A percentile compares a stretch with the other conserved stretches of the same genome.
phyloP scores from a whole-genome alignment of 1,284 basidiomycete genomes.

The Ustilago bromivora region DNA sequence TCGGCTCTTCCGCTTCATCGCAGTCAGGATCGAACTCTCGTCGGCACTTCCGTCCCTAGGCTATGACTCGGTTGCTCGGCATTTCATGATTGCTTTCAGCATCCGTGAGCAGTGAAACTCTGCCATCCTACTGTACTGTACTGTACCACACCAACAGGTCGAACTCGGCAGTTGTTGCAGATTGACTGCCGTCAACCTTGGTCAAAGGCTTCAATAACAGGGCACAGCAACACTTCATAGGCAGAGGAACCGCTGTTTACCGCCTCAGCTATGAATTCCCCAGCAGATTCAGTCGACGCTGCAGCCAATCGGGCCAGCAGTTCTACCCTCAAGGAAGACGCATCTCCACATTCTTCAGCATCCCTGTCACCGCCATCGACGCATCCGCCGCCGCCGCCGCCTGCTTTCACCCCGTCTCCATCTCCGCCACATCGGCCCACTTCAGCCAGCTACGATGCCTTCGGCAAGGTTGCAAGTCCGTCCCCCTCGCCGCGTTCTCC shows the following conservation, averaged over 20 bases:
- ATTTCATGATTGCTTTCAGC: conserved; percentile 9
- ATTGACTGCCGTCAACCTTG: not conserved
- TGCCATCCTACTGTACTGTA: not conserved
- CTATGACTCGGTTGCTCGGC: conserved; percentile 14
- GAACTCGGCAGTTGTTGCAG: not conserved
- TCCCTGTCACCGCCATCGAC: conserved; percentile 30
- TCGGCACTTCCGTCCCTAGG: not conserved
- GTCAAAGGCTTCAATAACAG: not conserved
- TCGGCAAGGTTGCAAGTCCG: not conserved
- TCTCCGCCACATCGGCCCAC: conserved; percentile 32
- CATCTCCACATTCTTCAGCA: conserved; percentile 27
- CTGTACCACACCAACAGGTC: not conserved
- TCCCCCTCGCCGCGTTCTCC: conserved; percentile 10
- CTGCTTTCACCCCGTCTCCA: conserved; percentile 45
- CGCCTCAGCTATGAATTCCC: not conserved
- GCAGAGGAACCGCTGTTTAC: not conserved
- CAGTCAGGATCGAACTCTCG: not conserved
- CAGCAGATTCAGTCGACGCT: not conserved
- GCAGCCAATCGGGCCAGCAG: conserved; percentile 2
- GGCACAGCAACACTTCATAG: conserved; percentile 4
- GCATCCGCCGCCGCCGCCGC: conserved; percentile 39
- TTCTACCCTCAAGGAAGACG: conserved; percentile 6
- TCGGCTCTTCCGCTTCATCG: conserved; percentile 13
- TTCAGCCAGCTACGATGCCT: not conserved
- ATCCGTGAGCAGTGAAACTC: conserved; percentile 5